A percentile compares a stretch with the other conserved stretches of the same genome.
Conservation (phyloP, 441 rosid genomes). For the Croton setiger region DNA sequence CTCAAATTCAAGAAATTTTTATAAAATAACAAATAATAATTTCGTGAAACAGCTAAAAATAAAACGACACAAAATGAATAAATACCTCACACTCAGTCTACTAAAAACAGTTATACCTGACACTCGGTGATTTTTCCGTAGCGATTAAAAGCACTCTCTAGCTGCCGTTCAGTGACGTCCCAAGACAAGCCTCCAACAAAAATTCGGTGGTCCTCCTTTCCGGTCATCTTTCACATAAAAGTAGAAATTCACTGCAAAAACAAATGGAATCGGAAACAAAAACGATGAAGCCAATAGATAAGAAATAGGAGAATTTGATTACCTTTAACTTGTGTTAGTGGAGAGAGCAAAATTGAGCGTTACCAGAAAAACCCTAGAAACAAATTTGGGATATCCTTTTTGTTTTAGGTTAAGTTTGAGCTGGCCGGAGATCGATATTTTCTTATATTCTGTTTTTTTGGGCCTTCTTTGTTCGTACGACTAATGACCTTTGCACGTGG, state of each 20-base stretch:
- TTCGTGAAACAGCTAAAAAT: no score
- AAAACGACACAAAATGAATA: background rate
- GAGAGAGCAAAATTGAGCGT: background rate
- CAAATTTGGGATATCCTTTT: background rate
- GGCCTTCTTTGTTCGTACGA: no score
- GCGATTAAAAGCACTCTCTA: constrained; percentile 72
- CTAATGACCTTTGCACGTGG: no score
- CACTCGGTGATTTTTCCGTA: constrained; percentile 80
- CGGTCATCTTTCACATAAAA: constrained; percentile 62
- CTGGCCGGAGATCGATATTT: background rate
- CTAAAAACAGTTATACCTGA: constrained; percentile 48
- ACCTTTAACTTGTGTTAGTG: no score
- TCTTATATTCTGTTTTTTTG: background rate
- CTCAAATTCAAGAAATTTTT: background rate
- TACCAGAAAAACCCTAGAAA: constrained; percentile 7
- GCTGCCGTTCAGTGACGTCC: constrained; percentile 82
- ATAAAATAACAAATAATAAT: background rate
- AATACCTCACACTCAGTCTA: no score
- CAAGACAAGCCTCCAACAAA: constrained; percentile 91
- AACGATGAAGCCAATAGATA: background rate
- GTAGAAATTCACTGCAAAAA: constrained; percentile 17
- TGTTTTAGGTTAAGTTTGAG: no score
- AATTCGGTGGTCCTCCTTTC: constrained; percentile 75
- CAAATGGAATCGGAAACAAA: background rate
- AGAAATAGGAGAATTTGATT: constrained; percentile 7